phyloP scores from a whole-genome alignment of 768 basidiomycete species.

The Agrocybe pediades region DNA sequence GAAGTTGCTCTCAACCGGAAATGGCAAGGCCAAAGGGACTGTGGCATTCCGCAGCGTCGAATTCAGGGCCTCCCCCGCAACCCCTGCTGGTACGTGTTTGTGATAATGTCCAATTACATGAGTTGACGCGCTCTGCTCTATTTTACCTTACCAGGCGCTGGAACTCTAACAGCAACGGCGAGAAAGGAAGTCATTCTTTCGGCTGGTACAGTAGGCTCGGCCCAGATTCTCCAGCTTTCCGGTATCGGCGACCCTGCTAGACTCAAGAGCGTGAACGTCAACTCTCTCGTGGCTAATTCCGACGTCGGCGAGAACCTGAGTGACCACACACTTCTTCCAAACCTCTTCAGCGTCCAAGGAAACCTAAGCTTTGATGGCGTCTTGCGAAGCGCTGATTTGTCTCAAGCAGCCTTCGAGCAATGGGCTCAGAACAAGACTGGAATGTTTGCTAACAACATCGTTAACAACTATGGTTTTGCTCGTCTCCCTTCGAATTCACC shows the following conservation, averaged over 20 bases:
- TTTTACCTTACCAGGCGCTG: background rate
- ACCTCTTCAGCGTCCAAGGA: conserved; percentile 11
- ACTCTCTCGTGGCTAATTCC: conserved; percentile 14
- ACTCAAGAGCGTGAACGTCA: conserved; percentile 14
- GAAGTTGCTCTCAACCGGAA: conserved; percentile 20
- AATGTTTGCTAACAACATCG: conserved; percentile 35
- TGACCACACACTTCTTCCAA: conserved; percentile 18
- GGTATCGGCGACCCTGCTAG: conserved; percentile 18
- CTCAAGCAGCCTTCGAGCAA: conserved; percentile 26
- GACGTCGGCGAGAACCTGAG: conserved; percentile 20
- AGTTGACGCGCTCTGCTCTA: background rate
- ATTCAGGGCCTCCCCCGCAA: conserved; percentile 11
- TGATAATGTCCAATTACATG: no score
- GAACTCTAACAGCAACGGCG: conserved; percentile 2
- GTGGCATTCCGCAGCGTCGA: conserved; percentile 24
- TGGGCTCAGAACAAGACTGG: conserved; percentile 24
- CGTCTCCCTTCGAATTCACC: conserved; percentile 33
- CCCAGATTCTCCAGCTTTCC: conserved; percentile 22
- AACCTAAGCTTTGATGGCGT: conserved; percentile 11
- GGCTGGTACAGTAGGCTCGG: conserved; percentile 18
- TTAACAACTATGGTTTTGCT: conserved; percentile 27
- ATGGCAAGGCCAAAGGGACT: background rate
- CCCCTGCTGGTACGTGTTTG: background rate
- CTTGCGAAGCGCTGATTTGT: background rate
- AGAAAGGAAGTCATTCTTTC: conserved; percentile 20